phyloP scores from a whole-genome alignment of 1,284 basidiomycete species.

The Kalmanozyma brasiliensis region DNA sequence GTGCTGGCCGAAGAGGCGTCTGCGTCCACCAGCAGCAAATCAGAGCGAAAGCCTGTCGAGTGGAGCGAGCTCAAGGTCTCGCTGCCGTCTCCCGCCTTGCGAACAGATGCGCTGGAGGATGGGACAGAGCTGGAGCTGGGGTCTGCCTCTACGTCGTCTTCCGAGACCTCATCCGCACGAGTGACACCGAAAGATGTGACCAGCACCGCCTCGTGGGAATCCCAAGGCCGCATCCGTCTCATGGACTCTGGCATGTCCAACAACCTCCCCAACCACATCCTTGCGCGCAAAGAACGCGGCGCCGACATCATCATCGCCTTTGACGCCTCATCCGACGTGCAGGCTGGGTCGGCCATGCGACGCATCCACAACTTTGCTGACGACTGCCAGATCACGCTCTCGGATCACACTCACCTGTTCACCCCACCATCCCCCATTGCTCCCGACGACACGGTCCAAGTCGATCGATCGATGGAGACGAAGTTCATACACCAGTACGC shows the following conservation, averaged over 20 bases:
- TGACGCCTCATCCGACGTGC: conserved; percentile 66
- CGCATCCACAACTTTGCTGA: conserved; percentile 60
- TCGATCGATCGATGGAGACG: conserved; percentile 17
- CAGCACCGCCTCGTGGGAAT: conserved; percentile 37
- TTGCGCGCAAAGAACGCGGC: conserved; percentile 45
- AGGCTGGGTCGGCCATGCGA: conserved; percentile 56
- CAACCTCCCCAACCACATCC: conserved; percentile 65
- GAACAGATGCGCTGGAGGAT: neutral
- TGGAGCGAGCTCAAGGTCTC: conserved; percentile 15
- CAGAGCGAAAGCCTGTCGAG: neutral
- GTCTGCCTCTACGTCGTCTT: neutral
- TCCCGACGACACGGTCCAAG: neutral
- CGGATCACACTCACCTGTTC: conserved; percentile 27
- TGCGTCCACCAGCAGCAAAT: no score
- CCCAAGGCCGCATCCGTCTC: conserved; percentile 51
- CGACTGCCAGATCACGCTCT: conserved; percentile 45
- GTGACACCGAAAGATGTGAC: neutral
- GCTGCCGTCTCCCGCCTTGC: neutral
- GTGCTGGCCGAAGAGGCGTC: conserved; percentile 72
- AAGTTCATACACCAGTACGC: conserved; percentile 47
- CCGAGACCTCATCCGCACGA: neutral
- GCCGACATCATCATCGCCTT: conserved; percentile 64
- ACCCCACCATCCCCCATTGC: neutral
- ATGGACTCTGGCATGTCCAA: conserved; percentile 66
- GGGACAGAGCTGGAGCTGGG: conserved; percentile 6